phyloP scores from a whole-genome alignment of 768 basidiomycete genomes.

The Kockovaella imperatae region DNA sequence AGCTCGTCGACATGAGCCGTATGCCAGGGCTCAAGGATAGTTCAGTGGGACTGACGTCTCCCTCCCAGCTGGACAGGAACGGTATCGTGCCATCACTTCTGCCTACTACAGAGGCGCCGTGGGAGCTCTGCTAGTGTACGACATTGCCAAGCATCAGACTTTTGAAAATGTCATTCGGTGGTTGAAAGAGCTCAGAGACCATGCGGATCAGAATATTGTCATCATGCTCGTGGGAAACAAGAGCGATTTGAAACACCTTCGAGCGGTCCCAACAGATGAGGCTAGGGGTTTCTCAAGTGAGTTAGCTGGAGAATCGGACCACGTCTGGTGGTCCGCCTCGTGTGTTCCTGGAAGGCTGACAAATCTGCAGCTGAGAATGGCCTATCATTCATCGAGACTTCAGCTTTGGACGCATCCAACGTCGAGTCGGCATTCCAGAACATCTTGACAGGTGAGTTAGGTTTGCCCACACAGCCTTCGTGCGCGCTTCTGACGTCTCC shows the following conservation, averaged over 20 bases:
- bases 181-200: constrained; percentile 94
- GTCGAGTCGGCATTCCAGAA: constrained; percentile 97
- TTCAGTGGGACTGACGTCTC: no score
- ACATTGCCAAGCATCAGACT: constrained; percentile 52
- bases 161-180: constrained; percentile 90
- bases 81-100: constrained; percentile 94
- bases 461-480: background rate
- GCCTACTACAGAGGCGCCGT: constrained; percentile 97
- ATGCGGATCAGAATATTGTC: constrained; percentile 73
- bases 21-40: no score
- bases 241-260: constrained; percentile 95
- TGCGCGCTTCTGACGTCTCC: background rate
- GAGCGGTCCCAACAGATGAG: constrained; percentile 96
- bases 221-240: constrained; percentile 98
- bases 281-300: constrained; percentile 81
- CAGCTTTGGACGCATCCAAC: constrained; percentile 98
- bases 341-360: background rate
- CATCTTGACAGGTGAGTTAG: constrained; percentile 70
- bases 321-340: background rate
- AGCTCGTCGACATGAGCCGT: no score
- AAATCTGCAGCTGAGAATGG: constrained; percentile 66
- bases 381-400: constrained; percentile 94
- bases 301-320: constrained; percentile 33
- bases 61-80: constrained; percentile 88
- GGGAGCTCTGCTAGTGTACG: constrained; percentile 46